Evolutionary conservation across 2,329 filamentous ascomycete species (phyloP), one percentile per base, ranked within the genome.

Genomic region (Pseudogymnoascus sp.): DNA sequence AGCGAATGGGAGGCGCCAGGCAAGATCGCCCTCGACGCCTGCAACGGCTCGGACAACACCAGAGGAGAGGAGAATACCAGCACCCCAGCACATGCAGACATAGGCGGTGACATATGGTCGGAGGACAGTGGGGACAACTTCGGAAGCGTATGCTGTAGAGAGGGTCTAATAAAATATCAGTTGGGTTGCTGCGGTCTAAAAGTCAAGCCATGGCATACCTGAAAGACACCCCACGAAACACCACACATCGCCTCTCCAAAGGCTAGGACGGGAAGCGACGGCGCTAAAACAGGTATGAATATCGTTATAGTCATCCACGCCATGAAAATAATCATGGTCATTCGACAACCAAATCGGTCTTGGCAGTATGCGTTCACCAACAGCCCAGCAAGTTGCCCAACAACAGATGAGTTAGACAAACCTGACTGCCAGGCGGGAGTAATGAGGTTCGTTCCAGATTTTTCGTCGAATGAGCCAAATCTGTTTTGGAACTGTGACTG

Each of bases 311-410:
- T 57, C 63, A 64, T 64, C 47, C 58, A 58, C 6, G 41, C 60
- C 62, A 65, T 65, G 30, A 60, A 61, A 22, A 65, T 60, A 62
- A 70, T 63, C 64, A 72, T 68, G 8, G 70, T 72, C 18, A 65
- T 58, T 18, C 70, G 63, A 39, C 69, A 72, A 7, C 72, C 72
- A 18, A 70, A 65, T 6, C 69, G 67, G 18, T 73, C 70, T 4
- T 69, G 68, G n/a, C 70, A 57, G 20, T 68, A 62, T 25, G 68
- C 68, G 30, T 70, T 70, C 58, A 72, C 61, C 7, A 72, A 47
- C 14, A 73, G 63, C 22, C 71, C 71, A 30, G 67, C 63, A 28
- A 71, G 64, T 63, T 69, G 65, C 43, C 65, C 69, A 33, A 63
- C 64, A 43, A 64, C 65, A 8, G 65, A 62, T 39, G 67, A 66